Base-by-base conservation (phyloP, 257 asterid genomes). In the Petunia axillaris region DNA sequence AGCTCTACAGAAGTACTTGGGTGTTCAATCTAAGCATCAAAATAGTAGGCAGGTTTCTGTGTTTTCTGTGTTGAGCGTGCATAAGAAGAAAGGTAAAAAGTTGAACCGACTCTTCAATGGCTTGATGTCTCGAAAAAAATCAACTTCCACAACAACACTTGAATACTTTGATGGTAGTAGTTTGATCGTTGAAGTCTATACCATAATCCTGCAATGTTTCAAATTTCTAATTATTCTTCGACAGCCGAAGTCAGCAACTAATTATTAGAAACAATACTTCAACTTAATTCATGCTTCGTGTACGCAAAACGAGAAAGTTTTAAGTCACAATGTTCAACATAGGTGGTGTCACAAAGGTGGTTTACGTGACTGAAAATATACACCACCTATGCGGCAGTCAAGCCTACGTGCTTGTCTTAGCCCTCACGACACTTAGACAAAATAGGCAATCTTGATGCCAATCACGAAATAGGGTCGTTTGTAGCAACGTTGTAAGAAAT, bases 201-300 rank as follows among this genome's bases (percentile, higher is more conserved):
- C 91, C 92, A 76, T 91, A 91, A 80, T 91, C 95, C 93, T 89
- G 91, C 85, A 83, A 68, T 64, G 64, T 81, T 81, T 68, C 55
- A 73, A 6, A 36, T 43, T 0, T 25, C 36, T 40, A 46, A 25
- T 41, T 43, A 48, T 59, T 11, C 80, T 44, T 16, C 0, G 1
- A 4, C 5, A 44, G 15, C n/a, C 38, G 3, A 43, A 43, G 76
- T 68, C 76, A 25, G 25, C 25, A 16, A 16, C 76, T n/a, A 68
- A 40, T 68, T 16, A 8, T 43, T 8, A 16, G 40, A 68, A 16
- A 44, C 43, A 8, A 8, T 16, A 73, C 62, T 50, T 50, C 36
- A 13, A 35, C 78, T 73, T 35, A 3, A n/a, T 39, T n/a, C 55
- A 67, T n/a, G n/a, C 36, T 43, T 67, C 55, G 15, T 50, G 16